These are phyloP conservation scores for Solanum lignicaule DNA, from an alignment of 257 asterid genomes.

Conservation along the genomic window DNA sequence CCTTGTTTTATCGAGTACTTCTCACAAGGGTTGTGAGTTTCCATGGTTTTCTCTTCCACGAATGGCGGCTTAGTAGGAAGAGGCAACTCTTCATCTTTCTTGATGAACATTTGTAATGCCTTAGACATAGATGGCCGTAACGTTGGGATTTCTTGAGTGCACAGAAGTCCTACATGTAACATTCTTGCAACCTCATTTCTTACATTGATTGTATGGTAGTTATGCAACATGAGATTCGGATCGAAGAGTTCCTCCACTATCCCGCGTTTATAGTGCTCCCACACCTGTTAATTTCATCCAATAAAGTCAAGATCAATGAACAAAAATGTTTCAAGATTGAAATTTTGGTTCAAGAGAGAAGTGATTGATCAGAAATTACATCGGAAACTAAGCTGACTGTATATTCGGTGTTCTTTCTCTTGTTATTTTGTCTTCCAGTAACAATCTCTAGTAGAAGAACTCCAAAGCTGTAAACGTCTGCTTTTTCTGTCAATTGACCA, in stretches of 20 bases:
- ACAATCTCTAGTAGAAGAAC: constrained; percentile 25
- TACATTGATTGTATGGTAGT: background rate
- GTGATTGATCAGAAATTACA: constrained; percentile 9
- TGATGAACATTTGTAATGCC: constrained; percentile 3
- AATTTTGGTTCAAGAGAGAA: background rate
- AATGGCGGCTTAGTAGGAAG: background rate
- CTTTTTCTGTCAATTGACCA: constrained; percentile 29
- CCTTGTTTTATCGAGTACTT: background rate
- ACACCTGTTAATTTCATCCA: constrained; percentile 11
- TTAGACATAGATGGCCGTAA: constrained; percentile 9
- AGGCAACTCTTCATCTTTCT: background rate
- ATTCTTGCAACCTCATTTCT: background rate
- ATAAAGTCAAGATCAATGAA: background rate
- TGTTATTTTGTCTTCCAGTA: constrained; percentile 23
- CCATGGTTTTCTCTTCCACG: background rate
- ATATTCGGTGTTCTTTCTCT: constrained; percentile 13
- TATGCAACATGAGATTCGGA: constrained; percentile 24
- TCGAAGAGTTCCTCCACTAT: constrained; percentile 23
- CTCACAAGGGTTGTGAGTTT: background rate
- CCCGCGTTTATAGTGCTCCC: constrained; percentile 24
- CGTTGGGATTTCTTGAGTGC: constrained; percentile 1
- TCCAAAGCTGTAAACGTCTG: constrained; percentile 32
- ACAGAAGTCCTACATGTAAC: constrained; percentile 8
- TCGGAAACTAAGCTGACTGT: constrained; percentile 17
- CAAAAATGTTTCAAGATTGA: background rate